Percentiles rank a stretch among this genome's conserved stretches.
Conservation (phyloP, 805 yeast genomes). For the Starmerella ratchasimensis region DNA sequence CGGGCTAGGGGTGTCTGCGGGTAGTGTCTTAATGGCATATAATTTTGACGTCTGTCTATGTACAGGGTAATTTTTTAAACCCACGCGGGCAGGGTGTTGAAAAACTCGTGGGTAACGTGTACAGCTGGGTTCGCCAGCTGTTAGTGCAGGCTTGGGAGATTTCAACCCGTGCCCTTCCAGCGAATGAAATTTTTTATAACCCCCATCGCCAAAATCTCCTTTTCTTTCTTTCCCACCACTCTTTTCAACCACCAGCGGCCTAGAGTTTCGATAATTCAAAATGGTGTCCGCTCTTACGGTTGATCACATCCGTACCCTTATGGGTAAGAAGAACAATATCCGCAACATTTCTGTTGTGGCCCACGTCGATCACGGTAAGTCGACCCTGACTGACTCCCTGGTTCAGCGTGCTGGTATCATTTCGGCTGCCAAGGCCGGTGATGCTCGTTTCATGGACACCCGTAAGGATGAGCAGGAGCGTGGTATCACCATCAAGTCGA, state of each 20-base stretch:
- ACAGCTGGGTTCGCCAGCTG: too few relatives aligned
- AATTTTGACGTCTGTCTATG: too few relatives aligned
- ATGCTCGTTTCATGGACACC: constrained; percentile 99
- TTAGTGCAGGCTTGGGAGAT: too few relatives aligned
- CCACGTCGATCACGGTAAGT: constrained; percentile 99
- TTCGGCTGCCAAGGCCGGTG: constrained; percentile 99
- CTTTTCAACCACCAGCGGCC: constrained; percentile 2
- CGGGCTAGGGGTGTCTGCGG: too few relatives aligned
- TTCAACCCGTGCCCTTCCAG: too few relatives aligned
- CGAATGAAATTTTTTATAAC: constrained; percentile 1
- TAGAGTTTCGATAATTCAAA: constrained; percentile 9
- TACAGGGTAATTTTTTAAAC: too few relatives aligned
- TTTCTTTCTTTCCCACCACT: constrained; percentile 6
- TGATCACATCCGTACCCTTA: constrained; percentile 90
- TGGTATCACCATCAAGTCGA: constrained; percentile 98
- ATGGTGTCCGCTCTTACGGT: constrained; percentile 27
- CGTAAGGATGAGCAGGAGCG: constrained; percentile 99
- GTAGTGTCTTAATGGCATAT: too few relatives aligned
- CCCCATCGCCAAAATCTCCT: constrained; percentile 4
- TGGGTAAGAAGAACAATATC: constrained; percentile 99
- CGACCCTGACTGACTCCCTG: constrained; percentile 97
- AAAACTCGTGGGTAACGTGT: too few relatives aligned
- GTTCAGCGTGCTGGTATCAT: constrained; percentile 99
- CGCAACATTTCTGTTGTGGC: constrained; percentile 99
- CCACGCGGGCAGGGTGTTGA: too few relatives aligned